These are phyloP conservation scores for Vaccinium macrocarpon DNA, from an alignment of 148 eudicot genomes.

Conservation along the genomic window DNA sequence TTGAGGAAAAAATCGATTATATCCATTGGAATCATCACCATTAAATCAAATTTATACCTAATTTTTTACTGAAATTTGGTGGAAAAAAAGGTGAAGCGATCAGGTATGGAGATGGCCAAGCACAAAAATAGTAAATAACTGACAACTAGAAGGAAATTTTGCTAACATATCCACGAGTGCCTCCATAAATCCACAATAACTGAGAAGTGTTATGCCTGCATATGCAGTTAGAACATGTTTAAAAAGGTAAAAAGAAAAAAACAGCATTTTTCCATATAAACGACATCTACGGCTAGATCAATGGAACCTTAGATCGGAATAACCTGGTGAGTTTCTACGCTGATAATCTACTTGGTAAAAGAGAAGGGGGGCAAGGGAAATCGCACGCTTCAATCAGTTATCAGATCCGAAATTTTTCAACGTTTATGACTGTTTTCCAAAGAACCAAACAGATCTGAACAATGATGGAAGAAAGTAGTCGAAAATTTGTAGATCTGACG, in stretches of 20 bases:
- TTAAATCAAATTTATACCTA: no score
- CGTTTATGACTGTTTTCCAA: neutral
- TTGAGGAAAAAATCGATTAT: no score
- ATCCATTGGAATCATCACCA: no score
- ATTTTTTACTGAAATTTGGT: no score
- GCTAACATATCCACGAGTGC: neutral
- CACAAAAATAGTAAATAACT: neutral
- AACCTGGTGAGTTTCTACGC: neutral
- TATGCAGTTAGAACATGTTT: neutral
- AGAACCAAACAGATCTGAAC: slow-evolving; percentile 4
- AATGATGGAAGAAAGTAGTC: neutral
- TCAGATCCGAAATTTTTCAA: neutral
- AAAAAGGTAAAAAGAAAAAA: neutral
- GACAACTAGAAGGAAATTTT: neutral
- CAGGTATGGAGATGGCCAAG: no score
- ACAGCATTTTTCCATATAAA: neutral
- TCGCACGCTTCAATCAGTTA: neutral
- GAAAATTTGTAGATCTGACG: neutral
- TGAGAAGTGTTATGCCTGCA: neutral
- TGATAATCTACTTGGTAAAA: neutral
- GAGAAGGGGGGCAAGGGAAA: no score
- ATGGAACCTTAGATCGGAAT: neutral
- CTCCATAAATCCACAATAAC: neutral
- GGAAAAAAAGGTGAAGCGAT: no score
- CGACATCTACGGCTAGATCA: neutral